These are phyloP conservation scores for Rhodosporidiobolus sp. DNA, from an alignment of 768 basidiomycete species.

Conservation along the genomic window DNA sequence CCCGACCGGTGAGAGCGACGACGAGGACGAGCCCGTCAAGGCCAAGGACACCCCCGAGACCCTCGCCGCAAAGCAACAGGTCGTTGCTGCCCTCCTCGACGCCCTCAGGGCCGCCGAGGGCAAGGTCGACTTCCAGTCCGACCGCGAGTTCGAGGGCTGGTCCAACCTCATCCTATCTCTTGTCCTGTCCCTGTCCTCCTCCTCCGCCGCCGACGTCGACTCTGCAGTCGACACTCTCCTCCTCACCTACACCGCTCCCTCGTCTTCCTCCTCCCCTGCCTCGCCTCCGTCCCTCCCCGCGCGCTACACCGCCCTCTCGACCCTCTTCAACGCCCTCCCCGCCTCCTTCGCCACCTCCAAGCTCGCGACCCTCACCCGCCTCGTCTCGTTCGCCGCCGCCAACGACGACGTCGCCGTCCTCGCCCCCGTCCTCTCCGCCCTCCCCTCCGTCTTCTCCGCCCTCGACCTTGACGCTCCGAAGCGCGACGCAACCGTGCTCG, in stretches of 20 bases:
- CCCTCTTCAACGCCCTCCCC: conserved; percentile 41
- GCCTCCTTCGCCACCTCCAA: neutral
- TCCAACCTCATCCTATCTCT: conserved; percentile 35
- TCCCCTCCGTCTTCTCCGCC: conserved; percentile 24
- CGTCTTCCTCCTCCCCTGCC: neutral
- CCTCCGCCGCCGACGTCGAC: conserved; percentile 3
- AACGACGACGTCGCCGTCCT: conserved; percentile 39
- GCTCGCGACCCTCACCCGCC: conserved; percentile 25
- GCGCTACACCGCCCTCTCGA: conserved; percentile 31
- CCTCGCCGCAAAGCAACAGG: conserved; percentile 17
- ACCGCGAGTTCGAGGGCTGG: conserved; percentile 34
- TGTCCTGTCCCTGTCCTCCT: conserved; percentile 18
- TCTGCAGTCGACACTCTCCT: conserved; percentile 15
- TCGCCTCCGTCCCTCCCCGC: conserved; percentile 24
- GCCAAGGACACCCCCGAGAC: conserved; percentile 25
- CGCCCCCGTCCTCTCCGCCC: conserved; percentile 20
- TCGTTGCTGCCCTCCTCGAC: conserved; percentile 21
- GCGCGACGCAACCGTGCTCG: conserved; percentile 1
- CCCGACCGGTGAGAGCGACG: neutral
- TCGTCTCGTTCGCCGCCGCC: conserved; percentile 24
- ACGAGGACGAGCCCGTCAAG: conserved; percentile 2
- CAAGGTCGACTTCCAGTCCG: neutral
- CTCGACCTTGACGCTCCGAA: conserved; percentile 11
- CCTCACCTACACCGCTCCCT: conserved; percentile 5
- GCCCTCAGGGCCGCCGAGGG: conserved; percentile 1